A percentile compares a stretch with the other conserved stretches of the same genome.
These are phyloP conservation scores for Candida stauntonica DNA, from an alignment of 805 yeast species.

Conservation along the genomic window DNA sequence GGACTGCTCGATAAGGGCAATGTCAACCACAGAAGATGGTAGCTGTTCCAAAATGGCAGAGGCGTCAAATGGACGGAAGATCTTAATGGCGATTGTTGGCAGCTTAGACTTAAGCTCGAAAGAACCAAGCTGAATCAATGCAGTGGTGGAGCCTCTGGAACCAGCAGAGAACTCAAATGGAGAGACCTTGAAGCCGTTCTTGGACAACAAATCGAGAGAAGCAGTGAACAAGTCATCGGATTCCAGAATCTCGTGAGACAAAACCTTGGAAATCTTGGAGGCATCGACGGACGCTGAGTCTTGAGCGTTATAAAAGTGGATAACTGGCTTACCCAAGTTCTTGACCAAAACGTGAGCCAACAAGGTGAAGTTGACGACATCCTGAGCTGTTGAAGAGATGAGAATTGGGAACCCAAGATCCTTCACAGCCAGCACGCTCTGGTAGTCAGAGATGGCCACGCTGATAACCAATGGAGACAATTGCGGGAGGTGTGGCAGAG, in stretches of 20 bases:
- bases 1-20: conserved; percentile 64
- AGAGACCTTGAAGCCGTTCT: conserved; percentile 25
- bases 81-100: conserved; percentile 56
- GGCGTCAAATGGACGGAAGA: conserved; percentile 53
- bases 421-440: conserved; percentile 65
- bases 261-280: conserved; percentile 8
- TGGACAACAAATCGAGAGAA: conserved; percentile 26
- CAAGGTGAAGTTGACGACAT: conserved; percentile 49
- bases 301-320: conserved; percentile 50
- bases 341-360: conserved; percentile 57
- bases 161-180: conserved; percentile 39
- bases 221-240: conserved; percentile 13
- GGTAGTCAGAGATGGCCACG: conserved; percentile 62
- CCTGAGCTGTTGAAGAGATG: conserved; percentile 58
- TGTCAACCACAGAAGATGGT: conserved; percentile 50
- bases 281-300: conserved; percentile 16
- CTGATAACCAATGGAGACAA: conserved; percentile 54
- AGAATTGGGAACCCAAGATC: conserved; percentile 62
- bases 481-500: conserved; percentile 52
- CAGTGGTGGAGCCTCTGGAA: conserved; percentile 39
- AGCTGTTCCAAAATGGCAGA: conserved; percentile 34
- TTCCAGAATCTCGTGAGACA: conserved; percentile 27
- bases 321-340: conserved; percentile 48
- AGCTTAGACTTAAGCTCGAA: conserved; percentile 4
- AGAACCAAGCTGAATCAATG: conserved; percentile 37